Conservation (phyloP, 495 filamentous ascomycete genomes). For the Podospora didyma region DNA sequence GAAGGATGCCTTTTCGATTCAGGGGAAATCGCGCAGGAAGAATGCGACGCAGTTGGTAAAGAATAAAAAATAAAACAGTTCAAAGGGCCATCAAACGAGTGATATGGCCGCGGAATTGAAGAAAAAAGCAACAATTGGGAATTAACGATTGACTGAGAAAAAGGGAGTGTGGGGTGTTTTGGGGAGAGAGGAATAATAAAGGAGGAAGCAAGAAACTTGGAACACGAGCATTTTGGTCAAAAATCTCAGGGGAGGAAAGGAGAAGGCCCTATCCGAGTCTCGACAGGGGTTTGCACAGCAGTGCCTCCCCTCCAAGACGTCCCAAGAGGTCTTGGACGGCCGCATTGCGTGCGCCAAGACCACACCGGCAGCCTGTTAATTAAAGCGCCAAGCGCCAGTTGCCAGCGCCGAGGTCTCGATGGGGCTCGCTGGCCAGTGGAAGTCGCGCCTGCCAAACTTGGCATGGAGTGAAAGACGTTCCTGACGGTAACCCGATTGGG, state of each 20-base stretch:
- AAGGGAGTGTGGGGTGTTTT: conserved; percentile 2
- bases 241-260: background rate
- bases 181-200: background rate
- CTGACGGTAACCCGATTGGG: background rate
- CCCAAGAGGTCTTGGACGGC: conserved; percentile 5
- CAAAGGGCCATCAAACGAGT: conserved; percentile 6
- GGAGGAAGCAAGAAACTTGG: conserved; percentile 5
- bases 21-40: background rate
- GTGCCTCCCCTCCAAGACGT: conserved; percentile 20
- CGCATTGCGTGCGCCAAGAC: conserved; percentile 20
- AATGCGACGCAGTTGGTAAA: background rate
- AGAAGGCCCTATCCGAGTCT: background rate
- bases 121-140: conserved; percentile 5
- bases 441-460: conserved; percentile 1
- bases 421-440: background rate
- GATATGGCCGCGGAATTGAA: conserved; percentile 5
- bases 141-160: conserved; percentile 19
- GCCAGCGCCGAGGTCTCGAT: background rate
- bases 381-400: conserved; percentile 6
- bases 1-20: no score
- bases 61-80: background rate
- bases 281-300: conserved; percentile 6
- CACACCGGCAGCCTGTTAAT: background rate
- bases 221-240: background rate
- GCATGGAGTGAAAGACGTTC: background rate